Percentiles rank a stretch among this genome's conserved stretches.
Evolutionary conservation across 495 filamentous ascomycete species (phyloP).

Genomic region (Trypethelium eluteriae): DNA sequence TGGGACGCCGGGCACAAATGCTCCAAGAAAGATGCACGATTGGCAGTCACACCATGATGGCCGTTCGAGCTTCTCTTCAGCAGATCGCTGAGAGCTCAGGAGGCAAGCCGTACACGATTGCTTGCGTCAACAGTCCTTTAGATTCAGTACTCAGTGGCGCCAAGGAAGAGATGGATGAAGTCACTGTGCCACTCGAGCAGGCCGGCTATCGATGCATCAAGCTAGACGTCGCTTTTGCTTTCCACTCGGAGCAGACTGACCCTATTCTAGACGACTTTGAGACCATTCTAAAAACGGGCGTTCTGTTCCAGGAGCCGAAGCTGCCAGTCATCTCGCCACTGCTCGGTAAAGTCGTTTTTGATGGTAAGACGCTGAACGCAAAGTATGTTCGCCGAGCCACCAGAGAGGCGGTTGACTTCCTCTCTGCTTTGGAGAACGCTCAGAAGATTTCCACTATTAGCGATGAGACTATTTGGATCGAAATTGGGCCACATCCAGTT

Average conservation of each 20-base stretch:
- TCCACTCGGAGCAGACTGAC: constrained; percentile 74
- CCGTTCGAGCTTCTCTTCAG: constrained; percentile 18
- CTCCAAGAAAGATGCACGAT: constrained; percentile 16
- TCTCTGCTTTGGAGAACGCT: constrained; percentile 45
- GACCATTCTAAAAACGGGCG: constrained; percentile 41
- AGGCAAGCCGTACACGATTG: constrained; percentile 28
- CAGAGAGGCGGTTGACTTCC: constrained; percentile 66
- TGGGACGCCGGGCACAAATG: constrained; percentile 21
- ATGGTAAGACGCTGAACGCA: constrained; percentile 47
- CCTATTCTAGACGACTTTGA: constrained; percentile 63
- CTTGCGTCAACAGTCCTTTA: constrained; percentile 34
- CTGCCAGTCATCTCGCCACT: constrained; percentile 67
- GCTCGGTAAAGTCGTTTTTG: constrained; percentile 50
- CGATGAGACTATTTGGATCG: constrained; percentile 34
- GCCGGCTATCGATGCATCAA: constrained; percentile 35
- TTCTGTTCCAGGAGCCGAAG: constrained; percentile 53
- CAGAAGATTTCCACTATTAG: constrained; percentile 21
- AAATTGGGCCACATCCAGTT: constrained; percentile 41
- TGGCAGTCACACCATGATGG: constrained; percentile 31
- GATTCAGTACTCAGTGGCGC: constrained; percentile 33
- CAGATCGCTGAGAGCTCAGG: constrained; percentile 16
- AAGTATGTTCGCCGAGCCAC: constrained; percentile 59
- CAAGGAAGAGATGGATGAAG: constrained; percentile 19
- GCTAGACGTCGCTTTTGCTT: constrained; percentile 68
- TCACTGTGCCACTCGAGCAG: constrained; percentile 14